Evolutionary conservation across 306 rosid species (phyloP).

Genomic region (Vachellia pachyceras): DNA sequence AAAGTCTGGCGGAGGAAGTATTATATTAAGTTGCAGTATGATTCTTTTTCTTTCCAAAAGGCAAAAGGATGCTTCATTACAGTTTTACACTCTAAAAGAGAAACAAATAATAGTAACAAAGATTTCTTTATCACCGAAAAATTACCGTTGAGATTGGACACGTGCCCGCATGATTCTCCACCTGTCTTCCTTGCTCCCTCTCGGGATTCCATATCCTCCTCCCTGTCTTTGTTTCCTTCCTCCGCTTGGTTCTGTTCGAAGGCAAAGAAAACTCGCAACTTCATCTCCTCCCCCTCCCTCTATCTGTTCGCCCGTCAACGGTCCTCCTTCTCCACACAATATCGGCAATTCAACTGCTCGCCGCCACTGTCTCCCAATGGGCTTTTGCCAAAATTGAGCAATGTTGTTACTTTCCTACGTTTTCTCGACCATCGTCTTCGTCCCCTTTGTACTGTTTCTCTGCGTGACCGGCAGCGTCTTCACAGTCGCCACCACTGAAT

Average conservation of each 20-base stretch:
- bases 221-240: constrained; percentile 50
- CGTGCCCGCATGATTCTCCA: constrained; percentile 57
- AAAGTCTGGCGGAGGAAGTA: no score
- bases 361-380: constrained; percentile 35
- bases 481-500: constrained; percentile 52
- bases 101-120: not conserved
- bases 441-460: constrained; percentile 15
- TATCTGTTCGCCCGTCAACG: constrained; percentile 37
- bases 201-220: constrained; percentile 59
- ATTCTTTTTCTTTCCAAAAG: no score
- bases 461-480: constrained; percentile 9
- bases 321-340: not conserved
- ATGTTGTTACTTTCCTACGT: constrained; percentile 51
- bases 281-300: constrained; percentile 26
- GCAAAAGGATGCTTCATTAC: no score
- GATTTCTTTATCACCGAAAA: constrained; percentile 35
- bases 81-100: not conserved
- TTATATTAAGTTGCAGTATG: no score
- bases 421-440: not conserved
- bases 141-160: constrained; percentile 66
- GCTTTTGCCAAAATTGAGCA: constrained; percentile 36
- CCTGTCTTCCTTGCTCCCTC: constrained; percentile 53
- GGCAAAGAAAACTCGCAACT: constrained; percentile 39
- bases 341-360: constrained; percentile 15
- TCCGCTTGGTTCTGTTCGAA: constrained; percentile 21